These are phyloP conservation scores for Allodekkera sacchari DNA, from an alignment of 805 yeast genomes.

Conservation along the genomic window DNA sequence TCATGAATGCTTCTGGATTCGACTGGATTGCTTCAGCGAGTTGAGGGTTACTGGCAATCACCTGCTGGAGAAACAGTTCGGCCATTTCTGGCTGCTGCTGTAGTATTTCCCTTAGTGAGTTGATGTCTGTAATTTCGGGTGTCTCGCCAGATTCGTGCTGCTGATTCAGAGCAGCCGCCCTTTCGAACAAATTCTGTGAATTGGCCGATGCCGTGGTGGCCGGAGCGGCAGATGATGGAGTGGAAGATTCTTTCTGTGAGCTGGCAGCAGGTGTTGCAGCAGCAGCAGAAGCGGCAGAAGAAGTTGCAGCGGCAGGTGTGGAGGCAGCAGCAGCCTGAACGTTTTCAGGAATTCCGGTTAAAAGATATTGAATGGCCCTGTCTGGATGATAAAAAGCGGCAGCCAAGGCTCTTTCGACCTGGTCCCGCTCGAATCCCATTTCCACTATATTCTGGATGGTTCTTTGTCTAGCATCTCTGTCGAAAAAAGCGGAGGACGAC, in stretches of 20 bases:
- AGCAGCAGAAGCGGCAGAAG: conserved; percentile 1
- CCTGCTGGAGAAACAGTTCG: conserved; percentile 73
- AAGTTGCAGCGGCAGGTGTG: conserved; percentile 7
- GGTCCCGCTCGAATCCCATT: conserved; percentile 88
- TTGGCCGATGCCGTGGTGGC: conserved; percentile 5
- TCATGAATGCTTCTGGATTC: conserved; percentile 85
- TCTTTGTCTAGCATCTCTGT: conserved; percentile 69
- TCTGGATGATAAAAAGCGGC: conserved; percentile 98
- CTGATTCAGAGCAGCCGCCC: conserved; percentile 37
- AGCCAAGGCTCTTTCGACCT: conserved; percentile 83
- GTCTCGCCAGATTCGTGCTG: conserved; percentile 23
- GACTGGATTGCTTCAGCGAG: conserved; percentile 69
- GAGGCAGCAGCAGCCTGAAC: conserved; percentile 28
- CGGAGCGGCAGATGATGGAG: conserved; percentile 1
- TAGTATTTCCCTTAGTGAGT: conserved; percentile 66
- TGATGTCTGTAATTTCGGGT: conserved; percentile 26
- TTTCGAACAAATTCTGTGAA: conserved; percentile 46
- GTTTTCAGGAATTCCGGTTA: conserved; percentile 80
- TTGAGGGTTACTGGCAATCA: conserved; percentile 78
- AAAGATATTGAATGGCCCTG: conserved; percentile 90
- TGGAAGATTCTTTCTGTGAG: too few relatives aligned
- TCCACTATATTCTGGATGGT: conserved; percentile 81
- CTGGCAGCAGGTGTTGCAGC: conserved; percentile 1
- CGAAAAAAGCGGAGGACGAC: conserved; percentile 54
- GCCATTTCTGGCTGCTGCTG: conserved; percentile 83